Evolutionary conservation across 352 stramenopile genomes (phyloP).

Genomic region (Thalassiosira mediterranea): DNA sequence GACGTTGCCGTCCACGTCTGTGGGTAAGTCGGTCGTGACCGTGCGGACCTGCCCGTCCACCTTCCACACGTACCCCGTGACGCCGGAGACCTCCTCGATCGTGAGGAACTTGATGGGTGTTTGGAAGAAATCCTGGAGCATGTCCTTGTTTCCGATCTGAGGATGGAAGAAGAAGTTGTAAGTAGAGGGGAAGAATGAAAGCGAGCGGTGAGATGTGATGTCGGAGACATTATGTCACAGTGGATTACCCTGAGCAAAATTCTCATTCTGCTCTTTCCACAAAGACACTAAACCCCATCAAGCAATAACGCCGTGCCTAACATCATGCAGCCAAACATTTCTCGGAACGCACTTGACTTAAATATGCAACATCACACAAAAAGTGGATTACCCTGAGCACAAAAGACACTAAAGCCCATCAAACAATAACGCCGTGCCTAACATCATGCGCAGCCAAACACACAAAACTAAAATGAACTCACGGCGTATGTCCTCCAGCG

Average conservation of each 20-base stretch:
- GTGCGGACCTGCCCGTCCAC: constrained; percentile 21
- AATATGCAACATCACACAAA: too few relatives aligned
- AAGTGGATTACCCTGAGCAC: neutral
- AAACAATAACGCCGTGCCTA: neutral
- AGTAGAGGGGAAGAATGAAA: neutral
- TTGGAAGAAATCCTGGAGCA: neutral
- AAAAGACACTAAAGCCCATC: neutral
- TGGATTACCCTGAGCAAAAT: too few relatives aligned
- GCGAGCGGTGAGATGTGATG: neutral
- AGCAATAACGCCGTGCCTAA: too few relatives aligned
- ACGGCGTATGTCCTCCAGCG: constrained; percentile 32
- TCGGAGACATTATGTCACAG: too few relatives aligned
- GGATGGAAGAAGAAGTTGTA: neutral
- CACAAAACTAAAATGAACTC: neutral
- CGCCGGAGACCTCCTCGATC: neutral
- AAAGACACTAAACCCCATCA: constrained; percentile 5
- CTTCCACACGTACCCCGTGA: constrained; percentile 16
- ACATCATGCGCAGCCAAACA: neutral
- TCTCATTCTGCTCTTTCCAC: too few relatives aligned
- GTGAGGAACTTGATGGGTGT: neutral
- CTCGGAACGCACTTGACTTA: too few relatives aligned
- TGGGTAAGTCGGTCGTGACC: constrained; percentile 7
- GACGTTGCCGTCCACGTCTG: neutral
- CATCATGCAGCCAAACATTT: too few relatives aligned
- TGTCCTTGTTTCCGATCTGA: neutral